Evolutionary conservation across 78 protist species (phyloP), one percentile per base, ranked within the genome.

Genomic region (Salpingoeca rosetta): DNA sequence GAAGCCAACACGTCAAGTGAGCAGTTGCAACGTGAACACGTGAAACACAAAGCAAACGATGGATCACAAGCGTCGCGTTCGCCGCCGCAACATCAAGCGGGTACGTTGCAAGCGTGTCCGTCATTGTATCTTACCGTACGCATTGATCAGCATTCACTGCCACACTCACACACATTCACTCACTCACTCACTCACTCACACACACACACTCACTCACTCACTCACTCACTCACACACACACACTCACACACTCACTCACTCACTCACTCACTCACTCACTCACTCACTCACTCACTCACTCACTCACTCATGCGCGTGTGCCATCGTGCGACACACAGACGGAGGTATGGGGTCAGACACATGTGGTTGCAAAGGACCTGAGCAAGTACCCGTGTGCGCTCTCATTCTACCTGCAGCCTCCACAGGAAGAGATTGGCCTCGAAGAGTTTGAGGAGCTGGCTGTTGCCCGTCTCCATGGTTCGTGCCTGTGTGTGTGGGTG

Each of bases 361-460:
- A n/a, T n/a, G n/a, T n/a, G n/a, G n/a, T n/a, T n/a, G n/a, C n/a
- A n/a, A n/a, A n/a, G n/a, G n/a, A n/a, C n/a, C n/a, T n/a, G n/a
- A n/a, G n/a, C n/a, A n/a, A n/a, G n/a, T 51, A 51, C 17, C 65
- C 65, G 7, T 17, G 17, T 51, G 31, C 7, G 65, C 65, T 51
- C 65, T 17, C 7, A 51, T 51, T 85, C 56, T 85, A 85, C 65
- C 2, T 44, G 27, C 28, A 40, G n/a, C 84, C 88, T 10, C 88
- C 88, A 3, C 7, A 3, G 36, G 73, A 77, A 1, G 88, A 85
- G 39, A 2, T 85, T 17, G 24, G 84, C 10, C 57, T 85, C n/a
- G 84, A 85, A 17, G 82, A 85, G 31, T 85, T 85, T 28, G 88
- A 85, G 56, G 38, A 24, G 10, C 37, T 77, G 28, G 88, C 88